Percentiles rank a stretch among this genome's conserved stretches.
Conservation (phyloP, 2,329 filamentous ascomycete species). For the Acrocalymma vagum region DNA sequence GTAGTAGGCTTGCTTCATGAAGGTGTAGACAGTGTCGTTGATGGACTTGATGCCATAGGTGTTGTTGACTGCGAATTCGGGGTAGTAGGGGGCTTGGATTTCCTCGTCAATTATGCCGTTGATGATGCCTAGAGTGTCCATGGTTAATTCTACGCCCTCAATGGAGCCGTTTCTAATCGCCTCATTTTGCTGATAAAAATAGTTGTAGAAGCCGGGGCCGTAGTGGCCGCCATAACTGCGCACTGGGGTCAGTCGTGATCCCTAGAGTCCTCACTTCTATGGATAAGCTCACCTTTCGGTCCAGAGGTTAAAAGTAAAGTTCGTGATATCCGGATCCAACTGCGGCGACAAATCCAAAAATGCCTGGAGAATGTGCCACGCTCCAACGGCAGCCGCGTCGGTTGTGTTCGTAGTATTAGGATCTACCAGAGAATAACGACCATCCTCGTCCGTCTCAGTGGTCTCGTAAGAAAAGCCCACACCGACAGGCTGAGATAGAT, state of each 20-base stretch:
- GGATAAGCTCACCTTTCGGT: slow-evolving; percentile 51
- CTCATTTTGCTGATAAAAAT: slow-evolving; percentile 65
- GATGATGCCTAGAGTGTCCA: slow-evolving; percentile 63
- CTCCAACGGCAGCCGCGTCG: slow-evolving; percentile 41
- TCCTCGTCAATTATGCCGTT: slow-evolving; percentile 64
- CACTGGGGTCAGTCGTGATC: too few species aligned
- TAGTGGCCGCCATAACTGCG: slow-evolving; percentile 55
- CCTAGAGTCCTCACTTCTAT: not conserved
- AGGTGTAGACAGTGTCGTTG: slow-evolving; percentile 56
- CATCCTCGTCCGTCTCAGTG: slow-evolving; percentile 29
- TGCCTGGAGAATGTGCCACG: slow-evolving; percentile 47
- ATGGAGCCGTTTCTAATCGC: slow-evolving; percentile 58
- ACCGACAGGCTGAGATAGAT: slow-evolving; percentile 49
- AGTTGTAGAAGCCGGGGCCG: slow-evolving; percentile 63
- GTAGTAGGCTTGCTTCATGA: slow-evolving; percentile 55
- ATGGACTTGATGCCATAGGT: slow-evolving; percentile 61
- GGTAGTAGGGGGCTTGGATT: slow-evolving; percentile 56
- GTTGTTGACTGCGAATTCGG: slow-evolving; percentile 63
- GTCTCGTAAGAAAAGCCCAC: slow-evolving; percentile 51
- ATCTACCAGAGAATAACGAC: slow-evolving; percentile 42
- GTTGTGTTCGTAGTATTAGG: slow-evolving; percentile 41
- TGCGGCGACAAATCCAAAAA: slow-evolving; percentile 45
- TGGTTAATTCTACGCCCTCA: slow-evolving; percentile 59
- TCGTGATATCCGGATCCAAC: slow-evolving; percentile 60
- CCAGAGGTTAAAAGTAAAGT: slow-evolving; percentile 61